Percentiles rank a stretch among this genome's conserved stretches.
Conservation (phyloP, 495 filamentous ascomycete genomes). For the Aspergillus nidulans region DNA sequence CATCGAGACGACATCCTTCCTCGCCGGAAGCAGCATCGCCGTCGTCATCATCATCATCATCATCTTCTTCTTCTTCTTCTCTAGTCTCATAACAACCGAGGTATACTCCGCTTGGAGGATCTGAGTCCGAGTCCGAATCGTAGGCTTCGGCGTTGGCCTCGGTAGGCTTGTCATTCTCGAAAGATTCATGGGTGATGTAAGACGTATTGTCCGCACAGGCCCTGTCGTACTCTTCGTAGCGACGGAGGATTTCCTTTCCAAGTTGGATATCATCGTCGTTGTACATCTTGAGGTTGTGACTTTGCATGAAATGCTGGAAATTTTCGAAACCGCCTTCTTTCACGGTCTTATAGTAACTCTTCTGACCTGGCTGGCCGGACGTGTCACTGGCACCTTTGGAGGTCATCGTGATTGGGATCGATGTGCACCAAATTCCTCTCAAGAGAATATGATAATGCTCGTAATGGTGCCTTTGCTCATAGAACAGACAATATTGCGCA, state of each 20-base stretch:
- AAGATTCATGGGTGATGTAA: neutral
- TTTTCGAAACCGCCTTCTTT: constrained; percentile 11
- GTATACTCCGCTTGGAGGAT: neutral
- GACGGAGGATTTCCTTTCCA: constrained; percentile 2
- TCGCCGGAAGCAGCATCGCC: neutral
- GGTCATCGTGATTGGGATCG: neutral
- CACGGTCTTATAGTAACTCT: neutral
- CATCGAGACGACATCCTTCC: neutral
- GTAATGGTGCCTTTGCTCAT: too few species aligned
- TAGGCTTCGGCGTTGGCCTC: neutral
- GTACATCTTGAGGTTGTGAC: constrained; percentile 9
- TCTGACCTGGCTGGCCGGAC: constrained; percentile 7
- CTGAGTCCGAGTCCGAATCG: neutral
- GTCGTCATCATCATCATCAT: too few species aligned
- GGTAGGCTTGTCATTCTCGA: neutral
- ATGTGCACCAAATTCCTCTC: neutral
- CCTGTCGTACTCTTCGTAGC: neutral
- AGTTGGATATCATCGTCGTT: neutral
- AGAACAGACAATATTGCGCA: too few species aligned
- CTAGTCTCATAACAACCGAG: neutral
- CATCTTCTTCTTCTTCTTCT: too few species aligned
- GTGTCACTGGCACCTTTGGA: neutral
- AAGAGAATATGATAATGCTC: neutral
- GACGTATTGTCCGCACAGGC: neutral
- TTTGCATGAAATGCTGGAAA: constrained; percentile 10